phyloP scores from a whole-genome alignment of 768 basidiomycete genomes.

The Panaeolus cyanescens region DNA sequence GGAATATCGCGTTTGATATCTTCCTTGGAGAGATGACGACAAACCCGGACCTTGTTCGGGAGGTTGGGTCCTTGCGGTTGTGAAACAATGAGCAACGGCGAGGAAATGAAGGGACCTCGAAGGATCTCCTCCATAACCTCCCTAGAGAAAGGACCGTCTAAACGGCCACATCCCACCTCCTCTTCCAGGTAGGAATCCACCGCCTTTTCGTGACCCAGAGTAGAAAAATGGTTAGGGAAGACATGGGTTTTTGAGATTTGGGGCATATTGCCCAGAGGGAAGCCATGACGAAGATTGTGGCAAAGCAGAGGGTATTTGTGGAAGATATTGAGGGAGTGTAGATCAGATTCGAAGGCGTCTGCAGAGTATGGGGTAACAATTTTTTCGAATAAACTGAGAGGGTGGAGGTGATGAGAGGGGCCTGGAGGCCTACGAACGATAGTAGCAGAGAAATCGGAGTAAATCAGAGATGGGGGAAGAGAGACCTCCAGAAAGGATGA shows the following conservation, averaged over 20 bases:
- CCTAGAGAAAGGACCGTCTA: constrained; percentile 25
- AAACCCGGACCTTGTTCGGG: constrained; percentile 27
- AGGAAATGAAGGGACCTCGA: constrained; percentile 27
- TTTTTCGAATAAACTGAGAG: constrained; percentile 19
- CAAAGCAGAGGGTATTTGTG: constrained; percentile 28
- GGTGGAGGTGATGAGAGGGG: background rate
- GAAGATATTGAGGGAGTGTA: constrained; percentile 21
- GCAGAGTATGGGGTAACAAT: constrained; percentile 32
- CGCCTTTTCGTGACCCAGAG: background rate
- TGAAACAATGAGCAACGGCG: constrained; percentile 26
- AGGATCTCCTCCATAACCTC: constrained; percentile 17
- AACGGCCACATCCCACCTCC: constrained; percentile 20
- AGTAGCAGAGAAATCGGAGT: constrained; percentile 17
- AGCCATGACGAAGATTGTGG: constrained; percentile 20
- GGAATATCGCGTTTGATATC: background rate
- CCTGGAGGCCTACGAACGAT: constrained; percentile 10
- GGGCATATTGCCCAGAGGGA: constrained; percentile 21
- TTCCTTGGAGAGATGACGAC: constrained; percentile 27
- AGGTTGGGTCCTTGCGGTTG: constrained; percentile 20
- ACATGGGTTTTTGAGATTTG: constrained; percentile 16
- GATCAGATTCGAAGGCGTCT: constrained; percentile 22
- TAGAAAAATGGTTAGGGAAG: constrained; percentile 19
- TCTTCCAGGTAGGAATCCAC: constrained; percentile 20
- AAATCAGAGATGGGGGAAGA: constrained; percentile 11
- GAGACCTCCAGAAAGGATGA: background rate